These are phyloP conservation scores for Lactarius indigo DNA, from an alignment of 768 basidiomycete species.

Conservation along the genomic window DNA sequence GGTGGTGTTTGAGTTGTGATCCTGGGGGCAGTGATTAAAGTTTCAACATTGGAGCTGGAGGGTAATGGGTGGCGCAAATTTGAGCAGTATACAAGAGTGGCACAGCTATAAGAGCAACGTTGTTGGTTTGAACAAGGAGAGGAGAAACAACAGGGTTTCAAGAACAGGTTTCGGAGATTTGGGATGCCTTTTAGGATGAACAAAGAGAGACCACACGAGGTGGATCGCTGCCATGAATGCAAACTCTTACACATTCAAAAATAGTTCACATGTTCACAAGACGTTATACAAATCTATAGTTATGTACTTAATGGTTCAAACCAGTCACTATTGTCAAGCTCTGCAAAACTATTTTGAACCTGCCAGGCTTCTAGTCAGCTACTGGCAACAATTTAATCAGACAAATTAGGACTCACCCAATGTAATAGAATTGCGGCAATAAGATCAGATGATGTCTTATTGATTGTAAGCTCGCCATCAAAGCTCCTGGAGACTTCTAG, in stretches of 20 bases:
- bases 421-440: background rate
- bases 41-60: background rate
- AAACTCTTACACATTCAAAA: too few relatives aligned
- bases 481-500: background rate
- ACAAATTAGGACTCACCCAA: conserved; percentile 1
- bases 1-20: background rate
- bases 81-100: background rate
- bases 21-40: background rate
- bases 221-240: background rate
- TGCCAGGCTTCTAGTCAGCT: too few relatives aligned
- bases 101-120: background rate
- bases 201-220: background rate
- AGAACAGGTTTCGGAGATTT: background rate
- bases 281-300: too few relatives aligned
- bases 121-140: background rate
- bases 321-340: too few relatives aligned
- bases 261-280: too few relatives aligned
- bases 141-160: background rate
- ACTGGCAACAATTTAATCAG: background rate
- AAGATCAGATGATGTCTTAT: too few relatives aligned
- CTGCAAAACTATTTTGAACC: too few relatives aligned
- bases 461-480: background rate
- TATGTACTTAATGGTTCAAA: too few relatives aligned
- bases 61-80: background rate
- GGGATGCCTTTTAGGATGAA: background rate